Base-by-base conservation (phyloP, 306 rosid genomes). In the Cicer pinnatifidum region DNA sequence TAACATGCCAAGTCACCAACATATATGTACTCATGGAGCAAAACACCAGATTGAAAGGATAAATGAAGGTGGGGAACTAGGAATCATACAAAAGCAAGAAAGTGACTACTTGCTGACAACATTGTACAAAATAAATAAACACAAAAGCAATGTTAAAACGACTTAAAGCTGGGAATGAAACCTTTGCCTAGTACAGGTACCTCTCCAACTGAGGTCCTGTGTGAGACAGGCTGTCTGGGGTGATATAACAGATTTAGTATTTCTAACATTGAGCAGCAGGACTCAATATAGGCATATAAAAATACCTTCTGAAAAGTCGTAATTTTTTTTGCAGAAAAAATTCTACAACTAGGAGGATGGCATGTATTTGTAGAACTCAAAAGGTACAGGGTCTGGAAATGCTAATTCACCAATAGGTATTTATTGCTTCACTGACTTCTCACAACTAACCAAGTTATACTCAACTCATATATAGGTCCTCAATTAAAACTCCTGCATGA, bases 151-250 rank as follows among this genome's bases (percentile, higher is more conserved):
- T 40, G 44, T 17, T 53, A 17, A 53, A 53, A 53, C 19, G 17
- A 53, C 60, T 53, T 53, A 53, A 17, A 53, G n/a, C 12, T 53
- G 28, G 35, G 60, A 17, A 17, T 8, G 35, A 53, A 53, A 53
- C 35, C 59, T 53, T 52, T 69, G 48, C 63, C 81, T 46, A 48
- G 46, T 38, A 40, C n/a, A 65, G 66, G 37, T 54, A 16, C 43
- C 52, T 76, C 59, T 76, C 59, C 61, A 68, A 53, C 17, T 58
- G 76, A 69, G 81, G 58, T 56, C 66, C 48, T 70, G 45, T 28
- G 35, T 28, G 5, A 28, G 35, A 28, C 35, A 28, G 35, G 35
- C 35, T 28, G 35, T 40, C 66, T 76, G 59, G 35, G 12, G 45
- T 16, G 38, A 76, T 64, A 16, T 64, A 44, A 70, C 13, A 81